These are phyloP conservation scores for Trichocladium uniseriatum DNA, from an alignment of 495 filamentous ascomycete species.

Conservation along the genomic window DNA sequence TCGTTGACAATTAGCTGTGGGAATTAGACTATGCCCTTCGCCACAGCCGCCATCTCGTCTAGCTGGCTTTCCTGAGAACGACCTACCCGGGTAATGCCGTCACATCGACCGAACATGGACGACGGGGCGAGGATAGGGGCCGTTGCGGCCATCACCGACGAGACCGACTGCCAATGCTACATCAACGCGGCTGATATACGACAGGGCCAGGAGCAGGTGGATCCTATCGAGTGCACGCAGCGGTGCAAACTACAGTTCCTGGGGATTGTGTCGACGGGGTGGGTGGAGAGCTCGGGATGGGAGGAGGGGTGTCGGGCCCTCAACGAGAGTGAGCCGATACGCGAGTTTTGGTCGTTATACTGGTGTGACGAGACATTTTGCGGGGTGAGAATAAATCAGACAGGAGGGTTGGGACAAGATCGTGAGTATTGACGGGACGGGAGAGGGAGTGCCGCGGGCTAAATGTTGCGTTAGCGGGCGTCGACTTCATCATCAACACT, in stretches of 20 bases:
- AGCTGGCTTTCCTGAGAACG: too few relatives aligned
- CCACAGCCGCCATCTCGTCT: too few relatives aligned
- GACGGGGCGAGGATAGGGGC: too few relatives aligned
- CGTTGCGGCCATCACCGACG: not conserved
- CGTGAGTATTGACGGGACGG: slow-evolving; percentile 32
- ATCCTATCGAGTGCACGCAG: slow-evolving; percentile 15
- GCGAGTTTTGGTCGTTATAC: slow-evolving; percentile 34
- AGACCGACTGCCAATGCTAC: slow-evolving; percentile 17
- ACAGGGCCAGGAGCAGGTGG: not conserved
- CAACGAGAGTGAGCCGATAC: slow-evolving; percentile 4
- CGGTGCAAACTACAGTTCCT: slow-evolving; percentile 21
- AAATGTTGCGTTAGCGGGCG: slow-evolving; percentile 29
- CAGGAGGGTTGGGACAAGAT: slow-evolving; percentile 27
- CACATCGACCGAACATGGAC: not conserved
- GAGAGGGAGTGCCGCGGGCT: slow-evolving; percentile 14
- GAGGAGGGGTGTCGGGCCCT: slow-evolving; percentile 12
- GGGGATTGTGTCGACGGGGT: slow-evolving; percentile 6
- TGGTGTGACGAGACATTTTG: slow-evolving; percentile 39
- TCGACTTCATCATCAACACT: slow-evolving; percentile 39
- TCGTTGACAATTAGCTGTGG: too few relatives aligned
- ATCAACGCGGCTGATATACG: slow-evolving; percentile 14
- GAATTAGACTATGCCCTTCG: too few relatives aligned
- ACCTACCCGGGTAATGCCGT: not conserved
- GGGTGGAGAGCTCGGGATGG: slow-evolving; percentile 15
- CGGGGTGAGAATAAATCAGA: slow-evolving; percentile 29